phyloP scores from a whole-genome alignment of 1,284 basidiomycete species.

The Pseudozyma hubeiensis region DNA sequence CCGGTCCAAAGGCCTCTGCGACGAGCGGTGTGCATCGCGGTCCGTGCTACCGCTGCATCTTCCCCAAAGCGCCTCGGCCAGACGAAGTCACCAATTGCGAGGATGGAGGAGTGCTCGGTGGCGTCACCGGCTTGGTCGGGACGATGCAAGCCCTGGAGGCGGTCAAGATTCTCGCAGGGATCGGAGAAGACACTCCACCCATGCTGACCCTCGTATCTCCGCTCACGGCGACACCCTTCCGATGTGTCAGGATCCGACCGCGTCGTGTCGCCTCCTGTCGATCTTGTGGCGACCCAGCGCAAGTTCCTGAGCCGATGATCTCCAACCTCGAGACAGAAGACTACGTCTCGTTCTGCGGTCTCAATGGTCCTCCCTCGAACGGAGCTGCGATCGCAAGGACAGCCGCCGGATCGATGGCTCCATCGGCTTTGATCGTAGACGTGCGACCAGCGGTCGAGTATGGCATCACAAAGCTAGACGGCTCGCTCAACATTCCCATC shows the following conservation, averaged over 20 bases:
- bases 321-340: conserved; percentile 55
- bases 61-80: conserved; percentile 73
- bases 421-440: conserved; percentile 76
- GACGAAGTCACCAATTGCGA: conserved; percentile 76
- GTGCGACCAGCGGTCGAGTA: conserved; percentile 85
- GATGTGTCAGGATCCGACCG: conserved; percentile 80
- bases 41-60: conserved; percentile 94
- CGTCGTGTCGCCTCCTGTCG: conserved; percentile 54
- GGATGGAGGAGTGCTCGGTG: conserved; percentile 90
- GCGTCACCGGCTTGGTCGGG: conserved; percentile 90
- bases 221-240: conserved; percentile 78
- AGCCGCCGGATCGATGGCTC: conserved; percentile 74
- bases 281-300: conserved; percentile 56
- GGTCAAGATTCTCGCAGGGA: conserved; percentile 74
- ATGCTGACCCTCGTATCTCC: conserved; percentile 80
- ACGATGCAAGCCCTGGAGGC: conserved; percentile 90
- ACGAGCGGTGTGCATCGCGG: conserved; percentile 70
- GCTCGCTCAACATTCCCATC: conserved; percentile 79
- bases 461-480: conserved; percentile 83
- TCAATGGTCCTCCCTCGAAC: conserved; percentile 1
- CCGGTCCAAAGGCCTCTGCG: conserved; percentile 8
- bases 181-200: conserved; percentile 70
- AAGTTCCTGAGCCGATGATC: conserved; percentile 40
- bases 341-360: conserved; percentile 62
- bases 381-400: conserved; percentile 69